A percentile compares a stretch with the other conserved stretches of the same genome.
Evolutionary conservation across 1,284 basidiomycete genomes (phyloP).

Genomic region (Gymnopus androsaceus): DNA sequence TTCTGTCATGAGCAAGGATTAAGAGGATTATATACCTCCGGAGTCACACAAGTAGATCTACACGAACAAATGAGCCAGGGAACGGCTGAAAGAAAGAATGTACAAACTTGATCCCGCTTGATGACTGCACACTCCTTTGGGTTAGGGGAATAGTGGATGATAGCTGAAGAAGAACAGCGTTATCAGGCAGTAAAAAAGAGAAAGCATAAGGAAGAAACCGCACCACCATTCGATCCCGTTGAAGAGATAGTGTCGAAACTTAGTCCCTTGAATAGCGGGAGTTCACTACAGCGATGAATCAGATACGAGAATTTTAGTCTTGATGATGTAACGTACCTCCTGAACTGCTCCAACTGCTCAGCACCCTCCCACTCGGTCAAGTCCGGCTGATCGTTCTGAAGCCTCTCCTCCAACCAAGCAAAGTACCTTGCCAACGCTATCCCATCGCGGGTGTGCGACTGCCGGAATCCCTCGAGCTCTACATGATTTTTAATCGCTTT

Average conservation of each 20-base stretch:
- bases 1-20: background rate
- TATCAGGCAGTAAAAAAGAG: background rate
- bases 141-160: slow-evolving; percentile 92
- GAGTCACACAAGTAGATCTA: slow-evolving; percentile 95
- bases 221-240: slow-evolving; percentile 84
- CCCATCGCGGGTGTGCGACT: slow-evolving; percentile 89
- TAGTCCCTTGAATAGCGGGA: slow-evolving; percentile 81
- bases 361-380: slow-evolving; percentile 85
- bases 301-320: background rate
- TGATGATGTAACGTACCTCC: slow-evolving; percentile 49
- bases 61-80: slow-evolving; percentile 9
- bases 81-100: background rate
- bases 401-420: slow-evolving; percentile 89
- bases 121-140: slow-evolving; percentile 76
- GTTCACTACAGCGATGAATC: slow-evolving; percentile 47
- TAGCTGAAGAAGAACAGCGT: slow-evolving; percentile 49
- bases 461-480: slow-evolving; percentile 90
- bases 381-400: slow-evolving; percentile 59
- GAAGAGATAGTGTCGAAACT: slow-evolving; percentile 95
- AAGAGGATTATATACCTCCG: slow-evolving; percentile 55
- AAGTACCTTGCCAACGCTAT: slow-evolving; percentile 88
- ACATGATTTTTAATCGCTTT: slow-evolving; percentile 90
- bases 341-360: slow-evolving; percentile 75
- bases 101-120: slow-evolving; percentile 64
- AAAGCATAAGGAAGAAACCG: slow-evolving; percentile 23